Conservation (phyloP, 495 filamentous ascomycete genomes). For the Talaromyces nanjingensis region DNA sequence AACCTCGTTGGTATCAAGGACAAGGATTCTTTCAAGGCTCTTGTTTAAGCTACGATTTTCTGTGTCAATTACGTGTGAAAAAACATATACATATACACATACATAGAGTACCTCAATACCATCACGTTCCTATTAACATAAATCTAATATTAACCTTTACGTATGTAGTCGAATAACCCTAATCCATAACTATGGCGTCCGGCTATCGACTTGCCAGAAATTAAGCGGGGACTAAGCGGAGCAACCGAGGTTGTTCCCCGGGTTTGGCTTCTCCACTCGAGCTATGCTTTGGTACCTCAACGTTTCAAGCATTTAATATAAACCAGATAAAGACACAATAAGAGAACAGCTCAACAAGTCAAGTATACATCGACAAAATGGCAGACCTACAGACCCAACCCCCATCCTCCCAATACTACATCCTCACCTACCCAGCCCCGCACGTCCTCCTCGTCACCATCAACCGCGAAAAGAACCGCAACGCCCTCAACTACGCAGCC, state of each 20-base stretch:
- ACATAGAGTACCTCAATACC: background rate
- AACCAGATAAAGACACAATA: background rate
- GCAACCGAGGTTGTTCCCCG: background rate
- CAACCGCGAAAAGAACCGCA: slow-evolving; percentile 37
- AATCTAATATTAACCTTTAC: too few species aligned
- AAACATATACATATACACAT: background rate
- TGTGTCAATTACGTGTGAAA: background rate
- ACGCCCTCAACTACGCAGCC: slow-evolving; percentile 44
- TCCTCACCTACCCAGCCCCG: slow-evolving; percentile 39
- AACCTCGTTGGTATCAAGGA: slow-evolving; percentile 73
- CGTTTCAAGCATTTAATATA: background rate
- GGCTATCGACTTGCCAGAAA: background rate
- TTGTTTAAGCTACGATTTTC: slow-evolving; percentile 18
- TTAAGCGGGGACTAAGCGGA: background rate
- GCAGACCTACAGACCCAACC: slow-evolving; percentile 21
- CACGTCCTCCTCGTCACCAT: slow-evolving; percentile 44
- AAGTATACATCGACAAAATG: background rate
- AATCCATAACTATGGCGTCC: background rate
- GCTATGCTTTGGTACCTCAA: background rate
- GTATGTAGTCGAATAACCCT: background rate
- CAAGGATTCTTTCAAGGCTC: slow-evolving; percentile 46
- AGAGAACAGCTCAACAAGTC: background rate
- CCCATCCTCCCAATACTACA: slow-evolving; percentile 28
- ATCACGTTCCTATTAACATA: background rate
- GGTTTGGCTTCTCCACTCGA: slow-evolving; percentile 1